Conservation (phyloP, 2,329 filamentous ascomycete species). For the Diaporthe destruens region DNA sequence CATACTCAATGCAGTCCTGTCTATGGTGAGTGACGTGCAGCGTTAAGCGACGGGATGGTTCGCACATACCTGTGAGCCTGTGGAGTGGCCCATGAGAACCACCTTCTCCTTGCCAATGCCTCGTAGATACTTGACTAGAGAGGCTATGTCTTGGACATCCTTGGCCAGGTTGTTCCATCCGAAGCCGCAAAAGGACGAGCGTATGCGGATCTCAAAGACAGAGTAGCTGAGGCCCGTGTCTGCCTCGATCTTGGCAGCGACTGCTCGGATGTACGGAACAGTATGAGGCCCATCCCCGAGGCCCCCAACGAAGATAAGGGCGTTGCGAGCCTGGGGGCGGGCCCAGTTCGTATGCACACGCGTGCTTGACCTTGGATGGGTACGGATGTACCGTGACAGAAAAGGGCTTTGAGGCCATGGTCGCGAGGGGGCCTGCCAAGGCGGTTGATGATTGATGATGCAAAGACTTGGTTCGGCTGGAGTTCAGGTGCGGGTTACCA, state of each 20-base stretch:
- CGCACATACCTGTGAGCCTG: constrained; percentile 64
- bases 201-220: constrained; percentile 68
- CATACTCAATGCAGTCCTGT: constrained; percentile 70
- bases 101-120: constrained; percentile 63
- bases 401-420: constrained; percentile 41
- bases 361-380: constrained; percentile 42
- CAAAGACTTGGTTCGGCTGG: not conserved
- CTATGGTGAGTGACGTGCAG: constrained; percentile 20
- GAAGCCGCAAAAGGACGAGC: constrained; percentile 66
- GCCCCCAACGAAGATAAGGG: constrained; percentile 77
- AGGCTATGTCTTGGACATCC: constrained; percentile 67
- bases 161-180: constrained; percentile 63
- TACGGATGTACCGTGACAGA: constrained; percentile 47
- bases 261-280: constrained; percentile 65
- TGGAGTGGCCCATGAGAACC: constrained; percentile 70
- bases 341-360: constrained; percentile 47
- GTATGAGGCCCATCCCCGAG: constrained; percentile 78
- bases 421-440: constrained; percentile 5
- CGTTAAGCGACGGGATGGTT: not conserved
- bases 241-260: constrained; percentile 59
- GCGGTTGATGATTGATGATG: not conserved
- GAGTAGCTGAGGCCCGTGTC: constrained; percentile 59
- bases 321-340: constrained; percentile 56
- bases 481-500: not conserved
- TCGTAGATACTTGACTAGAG: constrained; percentile 67